Base-by-base conservation (phyloP, 768 basidiomycete species). In the Tulasnella sp. region DNA sequence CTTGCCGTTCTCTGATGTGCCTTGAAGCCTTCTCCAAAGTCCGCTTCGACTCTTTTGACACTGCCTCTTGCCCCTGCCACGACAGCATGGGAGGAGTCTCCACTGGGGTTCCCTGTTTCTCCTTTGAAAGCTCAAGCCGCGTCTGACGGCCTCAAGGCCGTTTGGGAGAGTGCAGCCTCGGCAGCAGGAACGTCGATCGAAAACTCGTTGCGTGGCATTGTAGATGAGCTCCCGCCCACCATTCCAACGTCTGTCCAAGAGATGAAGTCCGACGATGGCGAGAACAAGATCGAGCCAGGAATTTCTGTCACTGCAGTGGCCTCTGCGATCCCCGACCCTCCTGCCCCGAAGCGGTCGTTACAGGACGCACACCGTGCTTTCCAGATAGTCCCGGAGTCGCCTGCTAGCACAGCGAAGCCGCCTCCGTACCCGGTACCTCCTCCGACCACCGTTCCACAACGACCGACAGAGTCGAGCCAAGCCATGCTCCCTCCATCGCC, bases 291-390 rank as follows among this genome's bases (percentile, higher is more conserved):
- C 37, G 52, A 74, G 34, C 22, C 38, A 58, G 54, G 38, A 29
- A 19, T 49, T 15, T 5, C 54, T 36, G 45, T 52, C 58, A 29
- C 73, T 19, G 31, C 38, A 3, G 31, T 36, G 8, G 64, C 73
- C 8, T 34, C 75, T 3, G 34, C 22, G 67, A 37, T 29, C 12
- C 72, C 37, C 5, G 67, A 76, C 0, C 67, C 67, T 45, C 52
- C 73, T 25, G 54, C 52, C 29, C 69, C 75, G 19, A 38, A 67
- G 39, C 69, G 38, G 89, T 93, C 92, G 3, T 83, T 91, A 49
- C 89, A 91, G 76, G 93, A 95, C 75, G 92, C 94, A 40, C 93
- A 91, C 15, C 89, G 91, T 76, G 92, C 93, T 29, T 95, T 95
- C 84, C 93, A 95, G 81, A 91, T 91, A 82, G 93, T 94, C 36